phyloP scores from a whole-genome alignment of 345 rosid species.

The Eucalyptus grandis region DNA sequence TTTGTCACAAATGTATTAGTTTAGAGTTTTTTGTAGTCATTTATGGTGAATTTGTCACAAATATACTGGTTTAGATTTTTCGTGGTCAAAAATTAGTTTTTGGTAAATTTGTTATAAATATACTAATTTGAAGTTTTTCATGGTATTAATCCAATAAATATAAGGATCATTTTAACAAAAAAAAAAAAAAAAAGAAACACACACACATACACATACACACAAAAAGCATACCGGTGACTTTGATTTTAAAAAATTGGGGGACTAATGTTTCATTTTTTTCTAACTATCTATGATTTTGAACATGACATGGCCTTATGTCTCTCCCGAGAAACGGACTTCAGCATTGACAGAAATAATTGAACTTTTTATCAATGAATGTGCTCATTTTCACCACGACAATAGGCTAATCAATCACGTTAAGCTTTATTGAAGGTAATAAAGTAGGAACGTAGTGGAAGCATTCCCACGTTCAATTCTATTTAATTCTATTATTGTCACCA shows the following conservation, averaged over 20 bases:
- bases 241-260: background rate
- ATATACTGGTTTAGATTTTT: too few relatives aligned
- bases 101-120: too few relatives aligned
- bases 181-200: too few relatives aligned
- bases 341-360: background rate
- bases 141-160: too few relatives aligned
- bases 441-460: background rate
- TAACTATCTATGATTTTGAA: background rate
- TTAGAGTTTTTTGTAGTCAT: too few relatives aligned
- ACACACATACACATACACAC: background rate
- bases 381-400: background rate
- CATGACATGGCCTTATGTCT: background rate
- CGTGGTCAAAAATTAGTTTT: too few relatives aligned
- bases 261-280: background rate
- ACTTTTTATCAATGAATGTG: background rate
- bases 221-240: background rate
- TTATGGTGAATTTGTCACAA: too few relatives aligned
- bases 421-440: background rate
- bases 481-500: background rate
- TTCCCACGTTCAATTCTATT: background rate
- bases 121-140: too few relatives aligned
- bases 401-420: background rate
- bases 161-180: too few relatives aligned
- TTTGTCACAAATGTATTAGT: rapidly evolving
- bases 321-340: background rate